A percentile compares a stretch with the other conserved stretches of the same genome.
phyloP scores from a whole-genome alignment of 2,329 filamentous ascomycete species.

The Penicillium sp. region DNA sequence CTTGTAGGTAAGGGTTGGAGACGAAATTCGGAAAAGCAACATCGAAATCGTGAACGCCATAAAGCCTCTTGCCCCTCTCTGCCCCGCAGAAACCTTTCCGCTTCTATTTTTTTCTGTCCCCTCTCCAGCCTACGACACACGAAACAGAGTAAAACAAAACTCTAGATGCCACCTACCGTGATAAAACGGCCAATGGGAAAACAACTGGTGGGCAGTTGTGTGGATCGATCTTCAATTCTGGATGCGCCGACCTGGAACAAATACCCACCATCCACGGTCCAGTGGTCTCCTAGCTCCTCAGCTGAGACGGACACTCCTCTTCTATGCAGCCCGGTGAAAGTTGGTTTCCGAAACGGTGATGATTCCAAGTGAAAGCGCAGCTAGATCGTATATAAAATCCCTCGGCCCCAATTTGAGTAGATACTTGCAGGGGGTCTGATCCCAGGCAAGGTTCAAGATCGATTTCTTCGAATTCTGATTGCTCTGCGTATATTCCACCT shows the following conservation, averaged over 20 bases:
- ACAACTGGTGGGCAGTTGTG: constrained; percentile 10
- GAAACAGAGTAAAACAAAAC: background rate
- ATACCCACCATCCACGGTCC: constrained; percentile 15
- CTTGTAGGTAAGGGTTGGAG: background rate
- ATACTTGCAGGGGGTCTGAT: constrained; percentile 18
- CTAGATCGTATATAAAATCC: background rate
- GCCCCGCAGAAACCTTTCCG: constrained; percentile 21
- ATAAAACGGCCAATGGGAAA: constrained; percentile 14
- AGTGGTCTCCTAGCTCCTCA: background rate
- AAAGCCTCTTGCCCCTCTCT: constrained; percentile 12
- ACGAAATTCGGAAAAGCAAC: constrained; percentile 3
- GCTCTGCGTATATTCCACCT: constrained; percentile 11
- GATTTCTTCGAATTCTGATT: constrained; percentile 10
- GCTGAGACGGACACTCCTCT: constrained; percentile 5
- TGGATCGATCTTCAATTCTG: constrained; percentile 20
- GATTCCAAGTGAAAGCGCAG: background rate
- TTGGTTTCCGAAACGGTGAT: background rate
- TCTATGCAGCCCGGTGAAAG: constrained; percentile 7
- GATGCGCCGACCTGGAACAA: constrained; percentile 12
- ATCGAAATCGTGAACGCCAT: constrained; percentile 8
- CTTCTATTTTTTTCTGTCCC: constrained; percentile 18
- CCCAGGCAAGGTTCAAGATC: constrained; percentile 9
- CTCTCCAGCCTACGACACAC: background rate
- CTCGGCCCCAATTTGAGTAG: background rate
- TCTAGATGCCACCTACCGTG: background rate